Conservation (phyloP, 495 filamentous ascomycete species). For the Hypoxylon rickii region DNA sequence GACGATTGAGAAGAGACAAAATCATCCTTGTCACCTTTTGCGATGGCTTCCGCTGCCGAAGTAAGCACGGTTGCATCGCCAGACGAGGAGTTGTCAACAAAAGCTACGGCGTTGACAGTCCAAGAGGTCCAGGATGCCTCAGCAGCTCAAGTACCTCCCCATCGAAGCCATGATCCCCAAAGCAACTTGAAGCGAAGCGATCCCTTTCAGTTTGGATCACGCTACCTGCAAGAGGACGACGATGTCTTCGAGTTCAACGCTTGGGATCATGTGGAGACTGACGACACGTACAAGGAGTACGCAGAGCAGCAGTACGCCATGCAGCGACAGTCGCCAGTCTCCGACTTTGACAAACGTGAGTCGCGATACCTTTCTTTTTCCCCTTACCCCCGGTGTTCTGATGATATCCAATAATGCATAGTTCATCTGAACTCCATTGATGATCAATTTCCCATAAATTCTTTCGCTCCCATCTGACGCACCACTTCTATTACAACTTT, state of each 20-base stretch:
- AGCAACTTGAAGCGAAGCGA: conserved; percentile 79
- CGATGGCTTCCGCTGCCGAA: conserved; percentile 16
- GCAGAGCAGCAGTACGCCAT: conserved; percentile 77
- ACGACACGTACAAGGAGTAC: conserved; percentile 80
- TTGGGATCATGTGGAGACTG: conserved; percentile 95
- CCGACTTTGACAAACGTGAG: conserved; percentile 79
- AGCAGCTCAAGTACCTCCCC: conserved; percentile 40
- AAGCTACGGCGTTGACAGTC: conserved; percentile 32
- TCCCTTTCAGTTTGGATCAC: conserved; percentile 94
- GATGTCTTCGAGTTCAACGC: conserved; percentile 95
- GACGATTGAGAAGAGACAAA: too few relatives aligned
- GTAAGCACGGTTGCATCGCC: conserved; percentile 9
- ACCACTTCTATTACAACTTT: conserved; percentile 13
- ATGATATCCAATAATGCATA: conserved; percentile 64
- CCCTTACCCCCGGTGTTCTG: conserved; percentile 42
- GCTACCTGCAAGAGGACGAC: conserved; percentile 77
- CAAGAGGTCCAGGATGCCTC: conserved; percentile 30
- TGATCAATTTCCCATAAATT: conserved; percentile 57
- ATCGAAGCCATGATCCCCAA: conserved; percentile 60
- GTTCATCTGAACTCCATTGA: conserved; percentile 63
- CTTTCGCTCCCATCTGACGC: conserved; percentile 70
- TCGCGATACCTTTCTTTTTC: conserved; percentile 23
- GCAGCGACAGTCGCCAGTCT: conserved; percentile 82
- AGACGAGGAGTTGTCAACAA: conserved; percentile 27
- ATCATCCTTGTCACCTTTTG: not conserved